These are phyloP conservation scores for Tuber indicum DNA, from an alignment of 495 filamentous ascomycete genomes.

Conservation along the genomic window DNA sequence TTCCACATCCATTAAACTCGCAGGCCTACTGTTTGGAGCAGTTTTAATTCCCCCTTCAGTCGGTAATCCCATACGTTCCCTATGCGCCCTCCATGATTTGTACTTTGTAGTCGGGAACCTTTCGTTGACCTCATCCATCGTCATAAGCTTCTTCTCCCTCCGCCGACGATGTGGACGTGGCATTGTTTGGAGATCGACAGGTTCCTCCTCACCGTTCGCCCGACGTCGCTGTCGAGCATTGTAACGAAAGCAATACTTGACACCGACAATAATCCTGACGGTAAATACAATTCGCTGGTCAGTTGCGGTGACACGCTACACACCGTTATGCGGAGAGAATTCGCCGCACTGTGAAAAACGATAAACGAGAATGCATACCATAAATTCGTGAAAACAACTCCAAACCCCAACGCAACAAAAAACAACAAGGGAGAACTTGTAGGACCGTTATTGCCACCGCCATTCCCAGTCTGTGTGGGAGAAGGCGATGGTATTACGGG, in stretches of 20 bases:
- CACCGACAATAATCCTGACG: conserved; percentile 88
- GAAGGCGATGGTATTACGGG: conserved; percentile 13
- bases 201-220: conserved; percentile 75
- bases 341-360: neutral
- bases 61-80: conserved; percentile 75
- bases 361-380: conserved; percentile 58
- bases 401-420: conserved; percentile 95
- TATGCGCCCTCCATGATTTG: conserved; percentile 81
- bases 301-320: conserved; percentile 18
- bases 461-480: conserved; percentile 7
- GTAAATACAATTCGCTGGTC: conserved; percentile 17
- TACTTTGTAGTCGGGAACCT: conserved; percentile 94
- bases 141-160: conserved; percentile 96
- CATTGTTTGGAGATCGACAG: conserved; percentile 75
- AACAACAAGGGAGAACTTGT: conserved; percentile 90
- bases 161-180: conserved; percentile 71
- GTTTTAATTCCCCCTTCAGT: conserved; percentile 78
- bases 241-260: conserved; percentile 98
- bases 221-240: conserved; percentile 84
- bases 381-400: conserved; percentile 97
- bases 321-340: conserved; percentile 1
- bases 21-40: conserved; percentile 58
- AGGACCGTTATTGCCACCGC: conserved; percentile 46
- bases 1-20: conserved; percentile 59
- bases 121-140: conserved; percentile 97